Evolutionary conservation across 2,329 filamentous ascomycete species (phyloP).

Genomic region (Pyrenochaeta sp.): DNA sequence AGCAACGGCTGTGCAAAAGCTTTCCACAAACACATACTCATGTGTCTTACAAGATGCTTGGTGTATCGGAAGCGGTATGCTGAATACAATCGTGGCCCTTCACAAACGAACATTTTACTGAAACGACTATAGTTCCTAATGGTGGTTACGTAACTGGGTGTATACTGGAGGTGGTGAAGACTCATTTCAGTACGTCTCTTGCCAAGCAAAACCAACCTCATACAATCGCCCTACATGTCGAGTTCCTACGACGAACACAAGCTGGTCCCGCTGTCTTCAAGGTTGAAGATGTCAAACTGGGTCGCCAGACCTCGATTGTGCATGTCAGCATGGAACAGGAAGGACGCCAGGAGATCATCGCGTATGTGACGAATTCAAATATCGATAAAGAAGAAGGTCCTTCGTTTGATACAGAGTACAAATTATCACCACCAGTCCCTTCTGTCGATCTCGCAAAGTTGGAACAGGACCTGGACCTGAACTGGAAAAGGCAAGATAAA

Average conservation of each 20-base stretch:
- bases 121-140: slow-evolving; percentile 66
- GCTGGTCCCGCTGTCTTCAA: slow-evolving; percentile 65
- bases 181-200: slow-evolving; percentile 68
- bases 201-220: slow-evolving; percentile 67
- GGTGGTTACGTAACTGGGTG: slow-evolving; percentile 73
- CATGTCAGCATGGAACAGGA: slow-evolving; percentile 68
- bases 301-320: slow-evolving; percentile 68
- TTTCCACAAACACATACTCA: slow-evolving; percentile 66
- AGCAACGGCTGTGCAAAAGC: slow-evolving; percentile 58
- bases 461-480: slow-evolving; percentile 53
- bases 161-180: slow-evolving; percentile 66
- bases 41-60: slow-evolving; percentile 66
- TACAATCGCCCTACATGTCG: slow-evolving; percentile 70
- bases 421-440: slow-evolving; percentile 56
- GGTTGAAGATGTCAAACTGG: slow-evolving; percentile 71
- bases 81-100: neutral
- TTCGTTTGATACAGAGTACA: slow-evolving; percentile 64
- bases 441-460: slow-evolving; percentile 55
- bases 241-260: slow-evolving; percentile 71
- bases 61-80: slow-evolving; percentile 70
- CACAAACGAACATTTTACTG: slow-evolving; percentile 2
- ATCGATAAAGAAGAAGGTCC: slow-evolving; percentile 67
- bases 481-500: slow-evolving; percentile 57
- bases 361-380: slow-evolving; percentile 72
- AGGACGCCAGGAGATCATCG: slow-evolving; percentile 68